Evolutionary conservation across 2,329 filamentous ascomycete species (phyloP).

Genomic region (Aspergillus aculeatus): DNA sequence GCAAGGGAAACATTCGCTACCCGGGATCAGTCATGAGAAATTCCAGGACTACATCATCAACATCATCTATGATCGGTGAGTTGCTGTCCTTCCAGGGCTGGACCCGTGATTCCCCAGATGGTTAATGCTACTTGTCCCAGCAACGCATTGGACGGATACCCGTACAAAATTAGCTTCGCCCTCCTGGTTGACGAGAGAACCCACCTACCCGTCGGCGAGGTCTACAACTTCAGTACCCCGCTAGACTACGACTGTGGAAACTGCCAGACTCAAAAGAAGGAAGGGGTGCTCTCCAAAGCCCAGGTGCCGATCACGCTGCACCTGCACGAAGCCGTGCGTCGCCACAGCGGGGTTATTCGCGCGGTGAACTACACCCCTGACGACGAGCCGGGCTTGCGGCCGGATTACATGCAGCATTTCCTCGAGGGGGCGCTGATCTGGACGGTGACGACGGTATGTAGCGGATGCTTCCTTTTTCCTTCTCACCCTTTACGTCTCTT

Average conservation of each 20-base stretch:
- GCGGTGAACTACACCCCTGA: background rate
- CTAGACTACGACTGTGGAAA: background rate
- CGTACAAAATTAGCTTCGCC: slow-evolving; percentile 3
- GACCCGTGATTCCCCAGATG: too few relatives aligned
- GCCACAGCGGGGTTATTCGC: background rate
- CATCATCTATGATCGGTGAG: background rate
- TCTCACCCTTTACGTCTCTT: background rate
- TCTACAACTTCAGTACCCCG: slow-evolving; percentile 5
- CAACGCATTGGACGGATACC: slow-evolving; percentile 2
- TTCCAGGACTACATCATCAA: background rate
- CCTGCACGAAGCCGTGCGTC: background rate
- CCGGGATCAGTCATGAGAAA: background rate
- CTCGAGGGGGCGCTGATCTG: too few relatives aligned
- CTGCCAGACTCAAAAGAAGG: background rate
- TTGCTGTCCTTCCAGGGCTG: background rate
- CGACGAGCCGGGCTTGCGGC: background rate
- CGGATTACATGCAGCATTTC: background rate
- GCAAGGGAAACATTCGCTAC: background rate
- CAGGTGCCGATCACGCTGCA: slow-evolving; percentile 2
- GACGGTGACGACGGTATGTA: too few relatives aligned
- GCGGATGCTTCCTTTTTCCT: background rate
- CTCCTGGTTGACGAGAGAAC: background rate
- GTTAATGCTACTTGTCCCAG: background rate
- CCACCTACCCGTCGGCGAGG: background rate
- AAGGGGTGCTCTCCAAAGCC: background rate